Evolutionary conservation across 495 filamentous ascomycete genomes (phyloP).

Genomic region (Aspergillus panamensis): DNA sequence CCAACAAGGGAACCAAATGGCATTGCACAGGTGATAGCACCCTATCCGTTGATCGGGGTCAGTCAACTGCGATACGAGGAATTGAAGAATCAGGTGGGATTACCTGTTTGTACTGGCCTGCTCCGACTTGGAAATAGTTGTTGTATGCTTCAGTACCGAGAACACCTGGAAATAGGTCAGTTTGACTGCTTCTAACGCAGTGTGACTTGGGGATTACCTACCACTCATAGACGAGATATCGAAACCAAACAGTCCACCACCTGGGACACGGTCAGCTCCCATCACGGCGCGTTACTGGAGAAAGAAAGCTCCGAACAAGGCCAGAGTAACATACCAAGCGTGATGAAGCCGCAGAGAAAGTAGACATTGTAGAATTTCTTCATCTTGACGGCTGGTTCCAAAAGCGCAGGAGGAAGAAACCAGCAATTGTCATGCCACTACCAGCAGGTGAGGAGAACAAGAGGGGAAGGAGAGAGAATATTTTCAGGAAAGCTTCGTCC

Average conservation of each 20-base stretch:
- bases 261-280: constrained; percentile 6
- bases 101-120: constrained; percentile 23
- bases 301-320: not conserved
- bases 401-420: not conserved
- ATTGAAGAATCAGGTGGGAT: not conserved
- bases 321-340: constrained; percentile 11
- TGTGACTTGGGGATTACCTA: constrained; percentile 2
- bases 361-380: constrained; percentile 19
- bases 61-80: not conserved
- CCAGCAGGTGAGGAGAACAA: not conserved
- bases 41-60: constrained; percentile 1
- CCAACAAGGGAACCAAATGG: constrained; percentile 60
- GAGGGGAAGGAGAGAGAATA: constrained; percentile 7
- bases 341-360: constrained; percentile 19
- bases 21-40: constrained; percentile 30
- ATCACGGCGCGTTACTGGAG: not conserved
- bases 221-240: constrained; percentile 27
- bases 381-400: constrained; percentile 10
- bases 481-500: not conserved
- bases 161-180: constrained; percentile 18
- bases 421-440: not conserved
- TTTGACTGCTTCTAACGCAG: not conserved
- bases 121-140: constrained; percentile 23
- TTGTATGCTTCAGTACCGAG: constrained; percentile 20
- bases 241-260: constrained; percentile 24